Base-by-base conservation (phyloP, 345 rosid genomes). In the Citrus maxima region DNA sequence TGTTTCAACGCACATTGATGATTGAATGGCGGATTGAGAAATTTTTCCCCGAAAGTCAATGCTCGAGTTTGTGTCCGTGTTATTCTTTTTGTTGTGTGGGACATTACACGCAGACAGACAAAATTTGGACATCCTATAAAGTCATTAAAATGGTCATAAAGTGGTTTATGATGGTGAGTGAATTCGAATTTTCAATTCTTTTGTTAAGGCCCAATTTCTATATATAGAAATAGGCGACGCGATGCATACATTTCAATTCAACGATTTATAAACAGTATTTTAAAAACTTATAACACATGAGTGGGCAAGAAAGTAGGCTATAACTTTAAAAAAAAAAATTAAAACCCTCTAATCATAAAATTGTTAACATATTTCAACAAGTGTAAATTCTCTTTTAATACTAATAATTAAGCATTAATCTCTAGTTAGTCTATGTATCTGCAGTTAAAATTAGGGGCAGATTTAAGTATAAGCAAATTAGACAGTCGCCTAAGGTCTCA, bases 401-500 rank as follows among this genome's bases (percentile, higher is more conserved):
- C 4, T 42, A 42, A 42, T 42, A 14, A 14, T 42, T 42, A 42
- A 42, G 49, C 1, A 42, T 42, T 10, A 42, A 12, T 42, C 1
- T 12, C 16, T 8, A 0, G 4, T 42, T 12, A 12, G 4, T 10
- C 14, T 14, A 42, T 42, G 51, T 13, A 46, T 13, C 1, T 0
- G 4, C 12, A 40, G 13, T 40, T 40, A 40, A 40, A 0, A 38
- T 7, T 7, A 7, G 1, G 2, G 7, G 10, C 0, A 38, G 0
- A 7, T 38, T 38, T 38, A 38, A 38, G 2, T 38, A 38, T 38
- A 38, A 0, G 2, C 2, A 3, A 38, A 38, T 0, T 38, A 38
- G 12, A 0, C 10, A 38, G 2, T 38, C 0, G 0, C 10, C 10
- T 37, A 37, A 37, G 0, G 0, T 9, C 10, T 2, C 10, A 38